Conservation (phyloP, 176 grass and related monocot genomes). For the Pharus latifolius region DNA sequence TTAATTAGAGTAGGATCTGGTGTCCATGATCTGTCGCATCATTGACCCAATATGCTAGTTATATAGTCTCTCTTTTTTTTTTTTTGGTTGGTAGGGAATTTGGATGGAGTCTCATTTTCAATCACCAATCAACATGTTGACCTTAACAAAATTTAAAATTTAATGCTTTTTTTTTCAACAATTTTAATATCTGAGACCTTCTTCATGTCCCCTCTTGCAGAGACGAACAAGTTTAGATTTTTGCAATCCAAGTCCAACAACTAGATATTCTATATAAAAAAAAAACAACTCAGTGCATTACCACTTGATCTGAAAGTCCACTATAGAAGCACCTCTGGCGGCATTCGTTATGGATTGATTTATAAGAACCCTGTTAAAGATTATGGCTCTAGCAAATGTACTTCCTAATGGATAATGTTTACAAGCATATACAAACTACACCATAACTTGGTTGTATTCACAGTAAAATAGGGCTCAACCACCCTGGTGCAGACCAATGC, state of each 20-base stretch:
- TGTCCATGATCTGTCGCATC: not conserved
- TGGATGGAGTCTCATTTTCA: not conserved
- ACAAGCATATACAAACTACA: not conserved
- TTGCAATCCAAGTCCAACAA: no score
- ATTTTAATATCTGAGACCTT: not conserved
- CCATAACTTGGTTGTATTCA: not conserved
- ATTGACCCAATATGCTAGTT: conserved; percentile 10
- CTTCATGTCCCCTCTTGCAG: no score
- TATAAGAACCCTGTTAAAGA: no score
- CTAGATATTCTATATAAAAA: no score
- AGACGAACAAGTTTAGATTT: no score
- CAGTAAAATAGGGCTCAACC: not conserved
- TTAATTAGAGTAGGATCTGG: not conserved
- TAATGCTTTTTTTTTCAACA: not conserved
- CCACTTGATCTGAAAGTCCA: no score
- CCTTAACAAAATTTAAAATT: conserved; percentile 18
- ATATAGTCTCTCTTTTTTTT: not conserved
- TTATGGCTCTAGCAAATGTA: no score
- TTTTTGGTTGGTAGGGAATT: not conserved
- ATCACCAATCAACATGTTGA: conserved; percentile 1
- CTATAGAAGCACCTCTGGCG: no score
- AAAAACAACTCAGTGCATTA: no score
- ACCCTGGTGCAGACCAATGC: no score
- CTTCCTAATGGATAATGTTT: not conserved
- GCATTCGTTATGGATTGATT: no score